Evolutionary conservation across 306 rosid species (phyloP), one percentile per base, ranked within the genome.

Genomic region (Citrullus mucosospermus): DNA sequence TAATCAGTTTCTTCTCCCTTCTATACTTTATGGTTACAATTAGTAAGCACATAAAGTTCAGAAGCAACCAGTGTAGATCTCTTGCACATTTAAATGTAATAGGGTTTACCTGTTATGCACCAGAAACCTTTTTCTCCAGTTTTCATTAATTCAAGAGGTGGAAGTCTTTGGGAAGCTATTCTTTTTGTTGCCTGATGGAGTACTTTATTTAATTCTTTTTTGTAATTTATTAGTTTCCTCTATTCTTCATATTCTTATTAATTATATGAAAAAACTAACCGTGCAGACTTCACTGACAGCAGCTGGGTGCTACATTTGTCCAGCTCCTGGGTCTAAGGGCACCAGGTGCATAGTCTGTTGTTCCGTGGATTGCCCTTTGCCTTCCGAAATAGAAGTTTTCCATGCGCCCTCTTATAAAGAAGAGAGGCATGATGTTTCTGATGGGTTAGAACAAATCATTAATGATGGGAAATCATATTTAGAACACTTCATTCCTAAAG

Each of bases 301-400:
- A 7, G 99, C 91, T 57, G 99, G 97, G 51, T 95, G 99, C 83
- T 95, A 91, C 89, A 92, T 95, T 75, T 91, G 93, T 83, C 99
- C 97, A 6, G 91, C 90, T 80, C 97, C 99, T 6, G 91, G 97
- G 77, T 92, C 97, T 55, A 87, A 48, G 80, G 97, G 97, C 79
- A 86, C 85, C 79, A 87, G 88, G 87, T 85, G 81, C 79, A 62
- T 95, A 82, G 93, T 91, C 70, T 92, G 91, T 76, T 84, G 88
- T 85, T 91, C 97, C 9, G 90, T 89, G 57, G 85, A 87, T 70
- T 81, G 82, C 80, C 88, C 89, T 79, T 80, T 89, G 71, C 97
- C 99, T 65, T 85, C 78, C 74, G 79, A 81, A 44, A 78, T 65
- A 78, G 96, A 90, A 75, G 32, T 78, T 74, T 85, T 86, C 15